Evolutionary conservation across 2,329 filamentous ascomycete genomes (phyloP).

Genomic region (Karstenula rhodostoma): DNA sequence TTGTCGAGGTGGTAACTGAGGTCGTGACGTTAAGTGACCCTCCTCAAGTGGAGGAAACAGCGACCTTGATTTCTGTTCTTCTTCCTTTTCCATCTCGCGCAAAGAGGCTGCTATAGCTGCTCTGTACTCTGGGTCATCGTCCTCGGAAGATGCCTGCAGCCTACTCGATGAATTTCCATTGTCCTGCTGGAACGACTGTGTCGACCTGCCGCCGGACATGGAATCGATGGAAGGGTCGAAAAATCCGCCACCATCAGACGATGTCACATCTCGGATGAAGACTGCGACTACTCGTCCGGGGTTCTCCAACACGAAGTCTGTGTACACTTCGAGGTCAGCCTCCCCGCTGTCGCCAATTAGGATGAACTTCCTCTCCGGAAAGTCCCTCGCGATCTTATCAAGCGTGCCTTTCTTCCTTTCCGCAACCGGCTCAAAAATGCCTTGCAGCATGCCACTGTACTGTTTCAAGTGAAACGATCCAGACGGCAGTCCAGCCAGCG

Average conservation of each 20-base stretch:
- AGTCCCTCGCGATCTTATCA: slow-evolving; percentile 85
- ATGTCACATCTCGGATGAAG: slow-evolving; percentile 96
- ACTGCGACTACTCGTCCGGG: slow-evolving; percentile 84
- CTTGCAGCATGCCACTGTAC: slow-evolving; percentile 95
- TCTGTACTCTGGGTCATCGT: slow-evolving; percentile 58
- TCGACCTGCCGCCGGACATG: slow-evolving; percentile 41
- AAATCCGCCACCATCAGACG: slow-evolving; percentile 74
- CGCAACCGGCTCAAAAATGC: slow-evolving; percentile 96
- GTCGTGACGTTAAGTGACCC: slow-evolving; percentile 45
- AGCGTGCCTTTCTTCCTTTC: slow-evolving; percentile 91
- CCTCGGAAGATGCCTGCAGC: slow-evolving; percentile 38
- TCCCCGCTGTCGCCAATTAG: slow-evolving; percentile 96
- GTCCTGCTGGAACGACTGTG: slow-evolving; percentile 33
- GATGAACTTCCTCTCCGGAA: slow-evolving; percentile 87
- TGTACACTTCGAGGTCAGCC: slow-evolving; percentile 96
- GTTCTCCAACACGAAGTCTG: slow-evolving; percentile 85
- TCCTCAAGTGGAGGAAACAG: slow-evolving; percentile 44
- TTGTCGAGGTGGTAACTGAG: slow-evolving; percentile 48
- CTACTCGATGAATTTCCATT: slow-evolving; percentile 22
- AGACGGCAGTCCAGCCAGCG: slow-evolving; percentile 77
- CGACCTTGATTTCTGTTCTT: slow-evolving; percentile 43
- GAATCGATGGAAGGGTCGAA: slow-evolving; percentile 71
- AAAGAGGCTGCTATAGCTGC: slow-evolving; percentile 59
- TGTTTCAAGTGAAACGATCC: slow-evolving; percentile 96
- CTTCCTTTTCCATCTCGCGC: slow-evolving; percentile 54